These are phyloP conservation scores for Fusarium begoniae DNA, from an alignment of 2,329 filamentous ascomycete genomes.

Conservation along the genomic window DNA sequence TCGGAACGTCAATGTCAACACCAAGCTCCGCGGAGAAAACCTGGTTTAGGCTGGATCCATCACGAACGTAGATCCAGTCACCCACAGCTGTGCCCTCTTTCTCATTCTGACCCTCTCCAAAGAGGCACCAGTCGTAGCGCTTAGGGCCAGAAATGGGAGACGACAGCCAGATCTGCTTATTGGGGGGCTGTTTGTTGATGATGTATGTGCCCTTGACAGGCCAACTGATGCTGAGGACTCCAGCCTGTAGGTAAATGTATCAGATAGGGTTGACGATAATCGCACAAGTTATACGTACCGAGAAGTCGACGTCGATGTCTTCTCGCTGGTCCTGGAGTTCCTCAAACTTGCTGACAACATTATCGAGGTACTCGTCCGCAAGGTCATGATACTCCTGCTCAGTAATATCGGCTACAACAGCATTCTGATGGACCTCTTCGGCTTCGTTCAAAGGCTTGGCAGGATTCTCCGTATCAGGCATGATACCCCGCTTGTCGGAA, in stretches of 20 bases:
- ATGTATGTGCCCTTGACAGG: conserved; percentile 82
- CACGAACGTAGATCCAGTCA: conserved; percentile 88
- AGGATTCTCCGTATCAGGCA: conserved; percentile 67
- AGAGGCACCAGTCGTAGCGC: conserved; percentile 88
- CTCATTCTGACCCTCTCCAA: conserved; percentile 73
- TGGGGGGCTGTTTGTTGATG: conserved; percentile 97
- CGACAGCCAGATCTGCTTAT: conserved; percentile 97
- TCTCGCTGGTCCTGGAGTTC: conserved; percentile 75
- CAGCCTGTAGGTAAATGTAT: conserved; percentile 66
- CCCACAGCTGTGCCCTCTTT: conserved; percentile 80
- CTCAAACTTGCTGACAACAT: conserved; percentile 70
- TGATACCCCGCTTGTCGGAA: conserved; percentile 59
- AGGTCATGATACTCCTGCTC: conserved; percentile 79
- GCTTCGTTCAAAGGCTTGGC: conserved; percentile 53
- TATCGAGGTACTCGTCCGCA: conserved; percentile 77
- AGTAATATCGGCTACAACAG: conserved; percentile 69
- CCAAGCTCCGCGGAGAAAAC: conserved; percentile 81
- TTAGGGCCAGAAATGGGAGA: conserved; percentile 92
- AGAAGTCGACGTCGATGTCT: conserved; percentile 88
- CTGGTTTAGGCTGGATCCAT: conserved; percentile 78
- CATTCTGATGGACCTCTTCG: conserved; percentile 48
- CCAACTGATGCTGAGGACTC: conserved; percentile 81
- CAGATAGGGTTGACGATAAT: conserved; percentile 9
- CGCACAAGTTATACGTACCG: conserved; percentile 63
- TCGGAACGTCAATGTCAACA: conserved; percentile 62